Base-by-base conservation (phyloP, 257 asterid genomes). In the Nicotiana tomentosiformis region DNA sequence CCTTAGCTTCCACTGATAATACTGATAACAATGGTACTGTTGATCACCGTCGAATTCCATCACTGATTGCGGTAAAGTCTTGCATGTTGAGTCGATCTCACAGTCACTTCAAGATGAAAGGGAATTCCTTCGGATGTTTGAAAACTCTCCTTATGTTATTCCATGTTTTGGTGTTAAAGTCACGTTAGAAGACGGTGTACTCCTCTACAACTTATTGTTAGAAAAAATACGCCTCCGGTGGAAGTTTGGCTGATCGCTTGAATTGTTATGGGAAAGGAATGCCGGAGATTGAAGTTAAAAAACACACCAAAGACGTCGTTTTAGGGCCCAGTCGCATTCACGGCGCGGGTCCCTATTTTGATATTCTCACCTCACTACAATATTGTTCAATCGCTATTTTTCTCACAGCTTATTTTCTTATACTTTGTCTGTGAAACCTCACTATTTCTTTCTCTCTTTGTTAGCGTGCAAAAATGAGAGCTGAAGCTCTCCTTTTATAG, bases 191-290 rank as follows among this genome's bases (percentile, higher is more conserved):
- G 82, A 81, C 26, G 56, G 30, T 1, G 0, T 18, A 12, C 2
- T 81, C 0, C 39, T 53, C 0, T 81, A 72, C 2, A 84, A 76
- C 9, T 1, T 84, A 10, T 5, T 84, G n/a, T 11, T 84, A 0
- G 83, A n/a, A n/a, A n/a, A n/a, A 84, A 4, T 81, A n/a, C 17
- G 82, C 87, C 7, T 58, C 82, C 0, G 80, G 17, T 0, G 87
- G 84, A 35, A 74, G 80, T 33, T 69, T 81, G 9, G 70, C 18
- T 1, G 78, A 81, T 23, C 66, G 66, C 1, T 9, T 3, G 4
- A 33, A 67, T 67, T 32, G 26, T 14, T 35, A 5, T 1, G 10
- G 16, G 3, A 0, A 10, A 18, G 66, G 43, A 3, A 7, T 84
- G 76, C 79, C 14, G 5, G 81, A 43, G 12, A 10, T 58, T 16